A percentile compares a stretch with the other conserved stretches of the same genome.
These are phyloP conservation scores for Boletus speciosus DNA, from an alignment of 768 basidiomycete species.

Conservation along the genomic window DNA sequence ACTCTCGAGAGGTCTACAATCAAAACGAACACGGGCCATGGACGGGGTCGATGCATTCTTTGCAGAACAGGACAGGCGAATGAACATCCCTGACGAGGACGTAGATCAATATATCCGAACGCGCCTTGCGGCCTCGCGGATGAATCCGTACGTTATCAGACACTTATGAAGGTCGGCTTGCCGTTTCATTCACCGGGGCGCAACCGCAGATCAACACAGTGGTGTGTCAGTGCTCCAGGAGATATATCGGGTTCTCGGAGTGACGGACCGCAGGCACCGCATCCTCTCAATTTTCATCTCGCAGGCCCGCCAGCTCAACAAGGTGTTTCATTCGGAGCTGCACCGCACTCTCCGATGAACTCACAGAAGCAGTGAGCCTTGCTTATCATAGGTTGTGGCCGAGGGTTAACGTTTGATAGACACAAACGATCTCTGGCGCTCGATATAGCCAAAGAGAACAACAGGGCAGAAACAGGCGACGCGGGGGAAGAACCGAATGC, in stretches of 20 bases:
- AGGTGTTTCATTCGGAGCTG: neutral
- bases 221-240: neutral
- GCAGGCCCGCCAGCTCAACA: neutral
- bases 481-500: neutral
- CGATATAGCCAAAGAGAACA: neutral
- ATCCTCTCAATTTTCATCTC: neutral
- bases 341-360: neutral
- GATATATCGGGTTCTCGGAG: neutral
- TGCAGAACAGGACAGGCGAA: conserved; percentile 50
- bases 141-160: conserved; percentile 14
- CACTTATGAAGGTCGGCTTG: neutral
- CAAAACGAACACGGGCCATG: conserved; percentile 7
- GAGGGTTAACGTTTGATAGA: conserved; percentile 1
- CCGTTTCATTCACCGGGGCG: conserved; percentile 3
- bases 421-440: neutral
- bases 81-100: conserved; percentile 54
- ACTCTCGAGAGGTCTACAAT: neutral
- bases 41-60: conserved; percentile 47
- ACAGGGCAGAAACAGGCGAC: neutral
- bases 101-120: conserved; percentile 45
- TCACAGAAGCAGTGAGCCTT: conserved; percentile 10
- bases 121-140: conserved; percentile 15
- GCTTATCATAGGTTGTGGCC: neutral
- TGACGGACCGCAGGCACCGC: neutral
- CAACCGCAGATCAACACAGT: conserved; percentile 4